Evolutionary conservation across 2,329 filamentous ascomycete species (phyloP).

Genomic region (Cladosporium austrohemisphaericum): DNA sequence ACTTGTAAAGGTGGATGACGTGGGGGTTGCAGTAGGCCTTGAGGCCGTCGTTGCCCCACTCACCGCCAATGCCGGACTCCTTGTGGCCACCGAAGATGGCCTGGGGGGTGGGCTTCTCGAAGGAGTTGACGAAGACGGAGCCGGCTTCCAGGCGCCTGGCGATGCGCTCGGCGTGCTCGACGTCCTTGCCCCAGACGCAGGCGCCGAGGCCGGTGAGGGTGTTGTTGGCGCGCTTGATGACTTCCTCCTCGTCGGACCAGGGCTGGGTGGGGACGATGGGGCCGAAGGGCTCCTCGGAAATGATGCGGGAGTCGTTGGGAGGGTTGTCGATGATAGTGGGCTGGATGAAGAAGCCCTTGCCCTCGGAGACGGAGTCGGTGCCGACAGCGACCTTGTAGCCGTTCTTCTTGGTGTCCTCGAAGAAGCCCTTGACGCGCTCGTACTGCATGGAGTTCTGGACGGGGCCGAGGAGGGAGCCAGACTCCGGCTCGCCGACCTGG

Average conservation of each 20-base stretch:
- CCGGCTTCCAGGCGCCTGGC: constrained; percentile 51
- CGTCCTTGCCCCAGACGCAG: constrained; percentile 51
- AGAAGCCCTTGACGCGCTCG: constrained; percentile 45
- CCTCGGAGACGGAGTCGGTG: constrained; percentile 45
- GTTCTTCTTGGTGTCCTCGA: constrained; percentile 36
- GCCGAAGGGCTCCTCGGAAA: constrained; percentile 50
- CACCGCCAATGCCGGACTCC: constrained; percentile 57
- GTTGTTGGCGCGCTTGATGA: constrained; percentile 47
- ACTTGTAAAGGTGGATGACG: constrained; percentile 47
- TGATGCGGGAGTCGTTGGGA: constrained; percentile 37
- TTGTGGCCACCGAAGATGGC: constrained; percentile 71
- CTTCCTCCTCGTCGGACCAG: constrained; percentile 46
- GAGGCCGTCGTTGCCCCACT: constrained; percentile 49
- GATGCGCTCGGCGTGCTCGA: constrained; percentile 47
- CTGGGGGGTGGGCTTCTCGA: constrained; percentile 44
- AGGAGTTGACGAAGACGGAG: constrained; percentile 55
- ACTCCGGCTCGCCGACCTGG: constrained; percentile 41
- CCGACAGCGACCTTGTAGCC: constrained; percentile 53
- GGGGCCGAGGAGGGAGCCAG: constrained; percentile 53
- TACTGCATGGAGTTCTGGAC: constrained; percentile 58
- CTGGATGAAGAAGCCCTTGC: constrained; percentile 41
- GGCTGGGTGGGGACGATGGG: constrained; percentile 48
- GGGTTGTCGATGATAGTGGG: constrained; percentile 48
- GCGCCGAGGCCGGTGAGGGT: constrained; percentile 51
- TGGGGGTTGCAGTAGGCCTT: constrained; percentile 48